phyloP scores from a whole-genome alignment of 2,329 filamentous ascomycete genomes.

The Aspergillus japonicus region DNA sequence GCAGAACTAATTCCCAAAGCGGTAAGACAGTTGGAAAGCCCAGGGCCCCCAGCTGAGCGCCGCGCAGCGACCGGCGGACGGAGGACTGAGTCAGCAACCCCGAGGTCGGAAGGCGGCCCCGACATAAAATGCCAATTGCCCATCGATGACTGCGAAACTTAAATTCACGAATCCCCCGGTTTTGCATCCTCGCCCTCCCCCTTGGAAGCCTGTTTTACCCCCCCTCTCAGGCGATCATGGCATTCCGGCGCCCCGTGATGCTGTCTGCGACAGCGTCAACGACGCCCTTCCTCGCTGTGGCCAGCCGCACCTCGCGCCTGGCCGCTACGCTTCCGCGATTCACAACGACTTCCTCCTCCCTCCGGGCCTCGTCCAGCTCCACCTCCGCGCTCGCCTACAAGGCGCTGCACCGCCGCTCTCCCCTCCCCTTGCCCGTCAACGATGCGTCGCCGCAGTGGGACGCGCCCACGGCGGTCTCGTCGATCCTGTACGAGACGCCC shows the following conservation, averaged over 20 bases:
- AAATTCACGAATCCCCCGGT: conserved; percentile 2
- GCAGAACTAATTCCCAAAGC: conserved; percentile 14
- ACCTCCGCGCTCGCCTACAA: conserved; percentile 97
- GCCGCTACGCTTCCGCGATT: conserved; percentile 31
- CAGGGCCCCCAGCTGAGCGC: no score
- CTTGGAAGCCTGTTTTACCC: conserved; percentile 14
- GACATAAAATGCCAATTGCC: conserved; percentile 16
- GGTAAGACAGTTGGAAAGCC: conserved; percentile 14
- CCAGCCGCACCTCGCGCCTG: conserved; percentile 29
- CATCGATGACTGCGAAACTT: conserved; percentile 20
- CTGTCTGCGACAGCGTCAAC: conserved; percentile 30
- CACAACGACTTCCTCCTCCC: conserved; percentile 13
- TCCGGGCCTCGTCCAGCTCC: conserved; percentile 55
- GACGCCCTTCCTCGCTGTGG: conserved; percentile 29
- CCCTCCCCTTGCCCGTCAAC: conserved; percentile 76
- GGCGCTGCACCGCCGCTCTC: conserved; percentile 85
- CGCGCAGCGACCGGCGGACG: conserved; percentile 8
- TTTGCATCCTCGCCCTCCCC: conserved; percentile 10
- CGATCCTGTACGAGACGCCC: conserved; percentile 98
- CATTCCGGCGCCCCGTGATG: conserved; percentile 40
- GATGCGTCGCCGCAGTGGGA: conserved; percentile 76
- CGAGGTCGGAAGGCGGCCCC: conserved; percentile 34
- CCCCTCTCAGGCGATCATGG: conserved; percentile 30
- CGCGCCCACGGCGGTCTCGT: conserved; percentile 90
- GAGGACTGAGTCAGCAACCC: conserved; percentile 35